These are phyloP conservation scores for Trichoderma sp. DNA, from an alignment of 2,329 filamentous ascomycete genomes.

Conservation along the genomic window DNA sequence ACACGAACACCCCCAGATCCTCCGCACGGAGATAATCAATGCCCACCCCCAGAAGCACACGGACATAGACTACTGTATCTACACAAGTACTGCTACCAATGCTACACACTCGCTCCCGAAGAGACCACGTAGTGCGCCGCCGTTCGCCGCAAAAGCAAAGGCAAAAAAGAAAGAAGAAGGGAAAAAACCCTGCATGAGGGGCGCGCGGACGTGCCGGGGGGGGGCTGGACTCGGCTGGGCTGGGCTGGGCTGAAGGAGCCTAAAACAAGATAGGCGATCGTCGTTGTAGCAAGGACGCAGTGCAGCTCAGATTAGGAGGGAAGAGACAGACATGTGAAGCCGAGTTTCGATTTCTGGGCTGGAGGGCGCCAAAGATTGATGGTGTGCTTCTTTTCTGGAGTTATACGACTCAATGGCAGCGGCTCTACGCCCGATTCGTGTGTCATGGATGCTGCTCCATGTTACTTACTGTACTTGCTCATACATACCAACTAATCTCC, in stretches of 20 bases:
- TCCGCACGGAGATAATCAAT: neutral
- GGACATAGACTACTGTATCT: neutral
- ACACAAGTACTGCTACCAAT: neutral
- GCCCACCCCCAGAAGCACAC: neutral
- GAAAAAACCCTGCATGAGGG: neutral
- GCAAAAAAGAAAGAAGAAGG: neutral
- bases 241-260: conserved; percentile 15
- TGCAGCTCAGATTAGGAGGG: neutral
- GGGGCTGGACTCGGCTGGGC: neutral
- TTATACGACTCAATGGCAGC: neutral
- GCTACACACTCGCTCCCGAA: neutral
- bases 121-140: conserved; percentile 12
- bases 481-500: neutral
- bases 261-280: conserved; percentile 3
- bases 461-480: neutral
- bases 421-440: neutral
- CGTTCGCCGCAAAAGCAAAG: neutral
- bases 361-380: neutral
- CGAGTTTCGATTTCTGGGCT: neutral
- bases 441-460: neutral
- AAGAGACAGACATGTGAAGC: neutral
- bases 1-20: neutral
- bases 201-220: neutral
- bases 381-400: neutral
- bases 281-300: neutral